Conservation (phyloP, 2,329 filamentous ascomycete genomes). For the Malbranchea zuffiana region DNA sequence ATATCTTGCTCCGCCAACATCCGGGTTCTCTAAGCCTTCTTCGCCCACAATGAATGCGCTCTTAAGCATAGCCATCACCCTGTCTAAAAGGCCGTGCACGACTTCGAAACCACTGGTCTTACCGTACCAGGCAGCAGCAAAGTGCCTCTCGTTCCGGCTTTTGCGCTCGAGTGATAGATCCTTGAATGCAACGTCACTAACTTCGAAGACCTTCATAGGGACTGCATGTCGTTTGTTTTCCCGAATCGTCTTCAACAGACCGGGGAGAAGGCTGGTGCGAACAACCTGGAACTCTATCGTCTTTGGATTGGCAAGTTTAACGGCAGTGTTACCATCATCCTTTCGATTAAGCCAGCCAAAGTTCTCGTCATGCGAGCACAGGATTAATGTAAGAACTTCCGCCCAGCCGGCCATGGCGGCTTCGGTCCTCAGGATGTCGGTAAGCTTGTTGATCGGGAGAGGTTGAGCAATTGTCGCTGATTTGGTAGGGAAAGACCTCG, state of each 20-base stretch:
- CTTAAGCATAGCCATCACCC: conserved; percentile 83
- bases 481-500: conserved; percentile 74
- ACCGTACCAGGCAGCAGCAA: conserved; percentile 90
- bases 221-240: conserved; percentile 85
- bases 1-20: conserved; percentile 58
- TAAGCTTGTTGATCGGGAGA: conserved; percentile 84
- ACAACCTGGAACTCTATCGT: conserved; percentile 89
- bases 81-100: conserved; percentile 86
- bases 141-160: conserved; percentile 85
- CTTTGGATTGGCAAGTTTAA: conserved; percentile 85
- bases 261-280: conserved; percentile 72
- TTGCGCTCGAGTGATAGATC: conserved; percentile 71
- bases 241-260: conserved; percentile 81
- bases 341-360: conserved; percentile 87
- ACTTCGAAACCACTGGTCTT: conserved; percentile 91
- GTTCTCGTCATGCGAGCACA: conserved; percentile 97
- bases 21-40: conserved; percentile 53
- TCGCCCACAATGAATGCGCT: conserved; percentile 68
- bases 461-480: conserved; percentile 78
- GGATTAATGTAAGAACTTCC: conserved; percentile 89
- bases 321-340: conserved; percentile 72
- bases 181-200: conserved; percentile 85
- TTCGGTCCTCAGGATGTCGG: conserved; percentile 80
- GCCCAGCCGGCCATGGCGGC: conserved; percentile 90
- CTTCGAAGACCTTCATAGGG: conserved; percentile 87